Evolutionary conservation across 176 grass and related monocot genomes (phyloP).

Genomic region (Elymus sibiricus): DNA sequence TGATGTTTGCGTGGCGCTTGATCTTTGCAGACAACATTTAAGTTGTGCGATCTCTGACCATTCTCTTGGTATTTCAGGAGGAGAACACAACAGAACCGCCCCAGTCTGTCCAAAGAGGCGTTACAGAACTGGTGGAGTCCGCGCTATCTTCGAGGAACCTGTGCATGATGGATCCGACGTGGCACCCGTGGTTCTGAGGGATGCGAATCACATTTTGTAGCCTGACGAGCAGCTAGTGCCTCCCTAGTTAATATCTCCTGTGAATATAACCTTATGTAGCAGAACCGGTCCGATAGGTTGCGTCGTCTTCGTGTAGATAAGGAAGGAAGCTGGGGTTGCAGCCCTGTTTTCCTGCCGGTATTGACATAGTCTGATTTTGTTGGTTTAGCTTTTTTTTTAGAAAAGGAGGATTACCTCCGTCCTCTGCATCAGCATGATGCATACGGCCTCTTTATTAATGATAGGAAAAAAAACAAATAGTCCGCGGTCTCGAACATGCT

Average conservation of each 20-base stretch:
- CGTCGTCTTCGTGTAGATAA: constrained; percentile 21
- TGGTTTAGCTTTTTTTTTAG: no score
- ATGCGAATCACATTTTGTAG: background rate
- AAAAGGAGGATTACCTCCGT: no score
- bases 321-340: background rate
- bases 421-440: no score
- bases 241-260: constrained; percentile 5
- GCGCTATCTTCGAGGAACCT: constrained; percentile 79
- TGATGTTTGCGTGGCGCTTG: background rate
- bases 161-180: constrained; percentile 99
- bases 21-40: background rate
- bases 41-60: background rate
- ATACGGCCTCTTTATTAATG: no score
- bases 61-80: constrained; percentile 49
- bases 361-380: background rate
- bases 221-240: background rate
- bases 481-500: no score
- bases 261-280: constrained; percentile 30
- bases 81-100: constrained; percentile 77
- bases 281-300: background rate
- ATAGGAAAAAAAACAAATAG: no score
- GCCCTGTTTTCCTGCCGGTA: background rate
- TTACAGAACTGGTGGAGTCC: constrained; percentile 78
- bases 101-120: constrained; percentile 89
- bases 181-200: constrained; percentile 95